Conservation (phyloP, 192 early-diverging fungal genomes). For the Podila epicladia region DNA sequence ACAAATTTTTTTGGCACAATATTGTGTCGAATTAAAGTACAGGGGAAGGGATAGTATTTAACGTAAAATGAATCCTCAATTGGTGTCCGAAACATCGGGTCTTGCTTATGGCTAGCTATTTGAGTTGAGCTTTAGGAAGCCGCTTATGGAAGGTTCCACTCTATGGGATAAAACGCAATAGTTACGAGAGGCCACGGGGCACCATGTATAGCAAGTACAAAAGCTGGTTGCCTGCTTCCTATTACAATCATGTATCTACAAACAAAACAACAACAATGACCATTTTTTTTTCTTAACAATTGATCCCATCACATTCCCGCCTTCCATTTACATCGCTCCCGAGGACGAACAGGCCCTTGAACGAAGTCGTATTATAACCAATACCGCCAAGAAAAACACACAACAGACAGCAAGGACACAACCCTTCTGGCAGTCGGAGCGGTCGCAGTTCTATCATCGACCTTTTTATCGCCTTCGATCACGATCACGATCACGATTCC, state of each 20-base stretch:
- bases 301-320: neutral
- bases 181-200: no score
- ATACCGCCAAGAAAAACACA: neutral
- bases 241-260: no score
- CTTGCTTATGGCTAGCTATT: no score
- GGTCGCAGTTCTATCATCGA: constrained; percentile 19
- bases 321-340: constrained; percentile 12
- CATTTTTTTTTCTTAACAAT: constrained; percentile 6
- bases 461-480: constrained; percentile 21
- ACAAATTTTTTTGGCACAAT: no score
- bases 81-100: neutral
- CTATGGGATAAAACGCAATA: no score
- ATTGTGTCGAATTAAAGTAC: no score
- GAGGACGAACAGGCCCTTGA: constrained; percentile 3
- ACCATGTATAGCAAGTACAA: no score
- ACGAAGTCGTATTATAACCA: constrained; percentile 10
- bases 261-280: neutral
- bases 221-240: no score
- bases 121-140: no score
- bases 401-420: neutral
- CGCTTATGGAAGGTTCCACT: no score
- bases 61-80: neutral
- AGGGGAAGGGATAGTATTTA: no score
- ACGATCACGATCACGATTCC: constrained; percentile 24
- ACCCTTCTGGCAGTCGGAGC: neutral